phyloP scores from a whole-genome alignment of 257 asterid genomes.

The Voacanga thouarsii region DNA sequence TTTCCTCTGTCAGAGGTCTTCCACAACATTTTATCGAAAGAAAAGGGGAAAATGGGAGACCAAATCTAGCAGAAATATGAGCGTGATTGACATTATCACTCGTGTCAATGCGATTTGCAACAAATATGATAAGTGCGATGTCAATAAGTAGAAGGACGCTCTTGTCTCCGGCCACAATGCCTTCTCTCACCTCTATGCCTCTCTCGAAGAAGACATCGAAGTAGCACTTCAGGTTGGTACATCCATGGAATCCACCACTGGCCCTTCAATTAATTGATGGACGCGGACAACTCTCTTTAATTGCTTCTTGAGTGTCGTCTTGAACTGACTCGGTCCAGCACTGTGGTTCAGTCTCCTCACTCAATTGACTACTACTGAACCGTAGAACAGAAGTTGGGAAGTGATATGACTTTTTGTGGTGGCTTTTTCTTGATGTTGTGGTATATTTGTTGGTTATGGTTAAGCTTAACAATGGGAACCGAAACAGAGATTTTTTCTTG shows the following conservation, averaged over 20 bases:
- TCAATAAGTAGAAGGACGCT: conserved; percentile 64
- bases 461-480: too few species aligned
- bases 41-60: not conserved
- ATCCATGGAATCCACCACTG: conserved; percentile 3
- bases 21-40: not conserved
- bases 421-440: too few species aligned
- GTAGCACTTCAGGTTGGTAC: conserved; percentile 65
- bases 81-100: conserved; percentile 86
- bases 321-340: conserved; percentile 24
- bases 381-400: conserved; percentile 27
- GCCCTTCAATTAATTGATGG: conserved; percentile 16
- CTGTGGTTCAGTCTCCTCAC: conserved; percentile 33
- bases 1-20: not conserved
- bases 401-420: too few species aligned
- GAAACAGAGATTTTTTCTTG: too few species aligned
- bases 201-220: conserved; percentile 81
- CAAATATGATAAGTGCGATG: conserved; percentile 88
- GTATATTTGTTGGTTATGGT: too few species aligned
- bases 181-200: conserved; percentile 77
- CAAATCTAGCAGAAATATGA: conserved; percentile 36
- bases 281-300: not conserved
- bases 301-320: not conserved
- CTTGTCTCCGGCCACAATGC: conserved; percentile 95
- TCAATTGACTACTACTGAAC: conserved; percentile 33
- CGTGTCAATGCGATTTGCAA: conserved; percentile 96